phyloP scores from a whole-genome alignment of 768 basidiomycete genomes.

The Crepidotus variabilis region DNA sequence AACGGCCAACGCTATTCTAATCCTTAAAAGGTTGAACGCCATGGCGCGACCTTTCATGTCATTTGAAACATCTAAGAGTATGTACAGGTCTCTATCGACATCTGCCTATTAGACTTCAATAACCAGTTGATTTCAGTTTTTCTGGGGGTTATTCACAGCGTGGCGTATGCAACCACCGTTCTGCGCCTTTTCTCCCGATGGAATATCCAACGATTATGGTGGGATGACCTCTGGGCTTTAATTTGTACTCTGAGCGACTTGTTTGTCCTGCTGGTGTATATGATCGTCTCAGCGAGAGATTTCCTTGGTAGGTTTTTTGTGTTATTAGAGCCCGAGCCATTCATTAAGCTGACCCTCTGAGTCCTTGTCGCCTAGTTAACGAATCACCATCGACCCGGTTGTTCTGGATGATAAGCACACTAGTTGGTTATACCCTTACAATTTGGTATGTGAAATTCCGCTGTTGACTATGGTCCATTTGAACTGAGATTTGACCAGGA shows the following conservation, averaged over 20 bases:
- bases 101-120: no score
- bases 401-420: not conserved
- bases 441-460: not conserved
- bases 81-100: no score
- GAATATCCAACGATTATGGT: not conserved
- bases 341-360: no score
- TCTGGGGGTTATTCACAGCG: no score
- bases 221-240: not conserved
- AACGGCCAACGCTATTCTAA: no score
- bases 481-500: not conserved
- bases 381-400: not conserved
- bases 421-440: not conserved
- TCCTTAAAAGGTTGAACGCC: no score
- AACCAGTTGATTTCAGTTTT: no score
- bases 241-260: not conserved
- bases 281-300: not conserved
- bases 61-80: no score
- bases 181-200: not conserved
- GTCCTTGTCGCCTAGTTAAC: not conserved
- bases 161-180: not conserved
- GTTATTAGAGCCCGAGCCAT: not conserved
- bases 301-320: not conserved
- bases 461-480: not conserved
- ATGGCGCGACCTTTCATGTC: no score
- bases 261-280: not conserved